These are phyloP conservation scores for Voacanga thouarsii DNA, from an alignment of 257 asterid species.

Conservation along the genomic window DNA sequence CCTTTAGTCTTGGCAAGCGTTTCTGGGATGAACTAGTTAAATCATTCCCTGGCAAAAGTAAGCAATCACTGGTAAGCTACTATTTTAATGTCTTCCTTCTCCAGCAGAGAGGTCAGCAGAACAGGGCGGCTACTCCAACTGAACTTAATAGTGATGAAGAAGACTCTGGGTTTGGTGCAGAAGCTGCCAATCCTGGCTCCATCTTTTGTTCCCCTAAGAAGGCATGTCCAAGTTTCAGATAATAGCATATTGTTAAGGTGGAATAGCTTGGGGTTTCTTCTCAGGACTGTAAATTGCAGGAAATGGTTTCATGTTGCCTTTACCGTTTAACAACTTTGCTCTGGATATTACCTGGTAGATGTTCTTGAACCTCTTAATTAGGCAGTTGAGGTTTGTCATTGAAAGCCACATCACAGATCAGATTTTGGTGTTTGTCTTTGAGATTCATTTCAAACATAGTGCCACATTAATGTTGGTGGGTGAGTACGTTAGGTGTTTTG, in stretches of 20 bases:
- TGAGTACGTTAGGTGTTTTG: not conserved
- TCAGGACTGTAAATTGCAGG: conserved; percentile 40
- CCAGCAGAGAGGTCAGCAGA: conserved; percentile 58
- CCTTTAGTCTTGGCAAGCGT: conserved; percentile 22
- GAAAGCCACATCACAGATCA: not conserved
- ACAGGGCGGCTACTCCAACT: conserved; percentile 42
- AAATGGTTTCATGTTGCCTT: conserved; percentile 17
- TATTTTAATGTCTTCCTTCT: conserved; percentile 39
- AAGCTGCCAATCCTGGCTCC: conserved; percentile 38
- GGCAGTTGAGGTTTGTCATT: not conserved
- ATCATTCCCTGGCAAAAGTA: conserved; percentile 26
- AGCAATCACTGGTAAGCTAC: conserved; percentile 29
- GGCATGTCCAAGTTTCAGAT: conserved; percentile 27
- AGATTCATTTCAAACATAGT: not conserved
- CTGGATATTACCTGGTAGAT: not conserved
- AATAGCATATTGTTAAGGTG: conserved; percentile 12
- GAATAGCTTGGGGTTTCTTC: conserved; percentile 6
- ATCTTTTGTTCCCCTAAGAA: conserved; percentile 74
- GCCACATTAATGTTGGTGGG: not conserved
- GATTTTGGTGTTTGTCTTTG: not conserved
- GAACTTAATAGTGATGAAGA: conserved; percentile 78
- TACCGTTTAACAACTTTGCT: conserved; percentile 9
- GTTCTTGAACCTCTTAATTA: not conserved
- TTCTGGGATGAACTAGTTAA: conserved; percentile 39
- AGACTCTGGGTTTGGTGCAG: conserved; percentile 14